Conservation (phyloP, 2,329 filamentous ascomycete genomes). For the Monosporascus ibericus region DNA sequence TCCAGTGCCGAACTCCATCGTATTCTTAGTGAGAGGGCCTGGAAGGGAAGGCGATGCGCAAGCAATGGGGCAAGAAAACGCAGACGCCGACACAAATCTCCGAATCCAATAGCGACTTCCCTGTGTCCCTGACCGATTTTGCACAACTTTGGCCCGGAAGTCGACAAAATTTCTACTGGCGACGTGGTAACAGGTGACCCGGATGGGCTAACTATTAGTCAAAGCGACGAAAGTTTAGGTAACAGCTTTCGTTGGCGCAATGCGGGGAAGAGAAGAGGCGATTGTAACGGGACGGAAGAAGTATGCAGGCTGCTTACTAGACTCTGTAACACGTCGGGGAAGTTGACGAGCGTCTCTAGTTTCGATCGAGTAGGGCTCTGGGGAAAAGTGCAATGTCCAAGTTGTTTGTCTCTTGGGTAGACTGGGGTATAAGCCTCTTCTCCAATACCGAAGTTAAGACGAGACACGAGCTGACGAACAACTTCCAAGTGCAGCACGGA, state of each 20-base stretch:
- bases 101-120: not conserved
- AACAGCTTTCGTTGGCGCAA: constrained; percentile 33
- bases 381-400: too few species aligned
- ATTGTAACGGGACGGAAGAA: constrained; percentile 3
- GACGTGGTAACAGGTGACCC: constrained; percentile 1
- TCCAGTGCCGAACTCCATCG: not conserved
- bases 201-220: constrained; percentile 40
- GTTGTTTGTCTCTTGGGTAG: too few species aligned
- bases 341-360: too few species aligned
- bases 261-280: constrained; percentile 33
- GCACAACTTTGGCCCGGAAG: not conserved
- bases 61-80: not conserved
- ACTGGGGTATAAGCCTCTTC: too few species aligned
- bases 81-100: not conserved
- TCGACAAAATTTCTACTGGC: not conserved
- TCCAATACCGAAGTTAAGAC: too few species aligned
- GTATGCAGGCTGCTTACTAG: too few species aligned
- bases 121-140: not conserved
- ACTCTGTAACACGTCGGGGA: too few species aligned
- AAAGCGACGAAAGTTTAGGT: constrained; percentile 38
- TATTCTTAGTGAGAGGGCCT: not conserved
- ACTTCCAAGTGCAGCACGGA: too few species aligned
- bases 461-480: too few species aligned
- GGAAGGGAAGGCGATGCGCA: not conserved
- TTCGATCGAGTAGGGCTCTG: too few species aligned